Evolutionary conservation across 2,329 filamentous ascomycete genomes (phyloP), one percentile per base, ranked within the genome.

Genomic region (Fusarium redolens): DNA sequence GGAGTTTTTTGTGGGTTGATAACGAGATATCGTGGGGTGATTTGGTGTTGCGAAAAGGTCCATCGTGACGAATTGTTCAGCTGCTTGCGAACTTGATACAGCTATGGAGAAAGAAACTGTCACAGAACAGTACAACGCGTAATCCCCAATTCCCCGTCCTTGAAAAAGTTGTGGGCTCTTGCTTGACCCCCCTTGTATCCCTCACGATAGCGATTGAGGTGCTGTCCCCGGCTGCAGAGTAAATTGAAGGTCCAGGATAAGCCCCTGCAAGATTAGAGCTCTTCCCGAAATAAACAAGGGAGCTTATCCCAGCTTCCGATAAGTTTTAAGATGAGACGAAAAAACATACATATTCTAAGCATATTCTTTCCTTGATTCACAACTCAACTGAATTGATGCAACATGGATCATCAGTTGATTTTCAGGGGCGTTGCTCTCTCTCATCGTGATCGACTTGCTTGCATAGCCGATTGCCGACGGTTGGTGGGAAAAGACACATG

Each of bases 231-330:
- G 51, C 50, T 54, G 50, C 50, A 54, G 52, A 40, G 67, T 66
- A 73, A 68, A 74, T 65, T 74, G 62, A 68, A 61, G 28, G 30
- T n/a, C 59, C 14, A 51, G 67, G 62, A 68, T 68, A 31, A 43
- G 43, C 55, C 57, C 58, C 38, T 50, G 61, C 37, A 44, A 48
- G n/a, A 25, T 41, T 44, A 41, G 45, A 55, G 61, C 60, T 45
- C 48, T 73, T 74, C 68, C 71, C 71, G 60, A 74, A 69, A 73
- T 73, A 73, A 73, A 41, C 68, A 71, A 65, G 69, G 58, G 44
- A 71, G 51, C 55, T 65, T 43, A 50, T 33, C 52, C 68, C 43
- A 43, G 61, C 28, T 50, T 47, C 54, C 44, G 38, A 31, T 41
- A 50, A 41, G 14, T n/a, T 40, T 59, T 51, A 38, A 69, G 47